Evolutionary conservation across 2,329 filamentous ascomycete genomes (phyloP), one percentile per base, ranked within the genome.

Genomic region (Paraphaeosphaeria minitans): DNA sequence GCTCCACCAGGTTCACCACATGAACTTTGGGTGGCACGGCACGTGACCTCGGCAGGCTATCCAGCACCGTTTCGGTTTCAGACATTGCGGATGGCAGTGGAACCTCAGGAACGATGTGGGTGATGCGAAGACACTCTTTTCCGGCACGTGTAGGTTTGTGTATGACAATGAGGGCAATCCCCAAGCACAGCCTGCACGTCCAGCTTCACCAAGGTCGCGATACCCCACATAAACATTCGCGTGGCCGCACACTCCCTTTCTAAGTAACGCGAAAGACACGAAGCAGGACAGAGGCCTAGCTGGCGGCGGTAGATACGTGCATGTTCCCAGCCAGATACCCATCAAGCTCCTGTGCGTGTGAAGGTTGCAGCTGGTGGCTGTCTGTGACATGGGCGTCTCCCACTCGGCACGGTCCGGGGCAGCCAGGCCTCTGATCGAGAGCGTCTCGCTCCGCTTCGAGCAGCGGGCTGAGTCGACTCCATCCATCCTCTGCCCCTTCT

Each of bases 301-400:
- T 8, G 14, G n/a, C 14, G 31, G 37, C 21, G 47, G 31, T 50
- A 37, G 47, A 31, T 50, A 37, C 33, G 57, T 3, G 29, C 31
- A 56, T 43, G 21, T 39, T 48, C 29, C 43, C 49, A 58, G 16
- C 33, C 29, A 41, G n/a, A n/a, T n/a, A n/a, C n/a, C n/a, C n/a
- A n/a, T n/a, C 10, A 49, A 55, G 53, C 41, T 47, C 37, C 10
- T 43, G 58, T 46, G 58, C n/a, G n/a, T 50, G 45, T 53, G 53
- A 50, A 59, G 50, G 61, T 59, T 60, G 55, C 62, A 56, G 51
- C 39, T 35, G 50, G 51, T 41, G 37, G 27, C 35, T 54, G 41
- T 54, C 59, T 64, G 59, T 62, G 62, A 64, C 62, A 60, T 59
- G 24, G 61, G 58, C 51, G 49, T 57, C 37, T 54, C 50, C 37